Percentiles rank a stretch among this genome's conserved stretches.
Conservation (phyloP, 441 rosid genomes). For the Eutrema salsugineum region DNA sequence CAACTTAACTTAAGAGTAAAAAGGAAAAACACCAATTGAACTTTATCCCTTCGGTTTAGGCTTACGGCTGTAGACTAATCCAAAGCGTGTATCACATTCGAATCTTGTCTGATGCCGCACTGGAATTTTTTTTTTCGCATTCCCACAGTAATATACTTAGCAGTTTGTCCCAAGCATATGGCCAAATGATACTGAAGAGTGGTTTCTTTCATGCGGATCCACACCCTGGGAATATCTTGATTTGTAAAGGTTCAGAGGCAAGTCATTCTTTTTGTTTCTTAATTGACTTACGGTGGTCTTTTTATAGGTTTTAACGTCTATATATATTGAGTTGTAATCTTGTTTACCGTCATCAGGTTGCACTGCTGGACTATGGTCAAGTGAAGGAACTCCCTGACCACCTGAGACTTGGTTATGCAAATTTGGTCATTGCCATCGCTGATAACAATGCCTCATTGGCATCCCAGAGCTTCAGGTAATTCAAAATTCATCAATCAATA, state of each 20-base stretch:
- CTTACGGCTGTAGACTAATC: too few relatives aligned
- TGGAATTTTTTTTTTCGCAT: background rate
- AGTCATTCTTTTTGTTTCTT: slow-evolving; percentile 33
- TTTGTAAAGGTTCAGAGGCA: slow-evolving; percentile 91
- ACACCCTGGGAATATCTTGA: slow-evolving; percentile 90
- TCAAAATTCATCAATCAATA: background rate
- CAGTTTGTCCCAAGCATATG: slow-evolving; percentile 79
- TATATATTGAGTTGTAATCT: slow-evolving; percentile 12
- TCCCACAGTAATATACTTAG: slow-evolving; percentile 67
- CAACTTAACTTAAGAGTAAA: too few relatives aligned
- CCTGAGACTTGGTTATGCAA: slow-evolving; percentile 82
- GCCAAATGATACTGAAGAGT: slow-evolving; percentile 91
- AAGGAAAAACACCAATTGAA: too few relatives aligned
- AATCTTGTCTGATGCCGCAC: background rate
- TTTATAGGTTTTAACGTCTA: background rate
- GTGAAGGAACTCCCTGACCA: slow-evolving; percentile 88
- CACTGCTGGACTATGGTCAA: slow-evolving; percentile 89
- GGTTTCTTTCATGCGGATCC: slow-evolving; percentile 98
- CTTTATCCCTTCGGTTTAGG: too few relatives aligned
- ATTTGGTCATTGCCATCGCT: slow-evolving; percentile 77
- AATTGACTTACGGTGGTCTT: background rate
- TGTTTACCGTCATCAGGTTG: slow-evolving; percentile 56
- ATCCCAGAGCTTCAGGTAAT: slow-evolving; percentile 72
- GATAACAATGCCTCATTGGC: slow-evolving; percentile 60
- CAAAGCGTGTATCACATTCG: background rate